These are phyloP conservation scores for Uncinocarpus reesii DNA, from an alignment of 2,329 filamentous ascomycete genomes.

Conservation along the genomic window DNA sequence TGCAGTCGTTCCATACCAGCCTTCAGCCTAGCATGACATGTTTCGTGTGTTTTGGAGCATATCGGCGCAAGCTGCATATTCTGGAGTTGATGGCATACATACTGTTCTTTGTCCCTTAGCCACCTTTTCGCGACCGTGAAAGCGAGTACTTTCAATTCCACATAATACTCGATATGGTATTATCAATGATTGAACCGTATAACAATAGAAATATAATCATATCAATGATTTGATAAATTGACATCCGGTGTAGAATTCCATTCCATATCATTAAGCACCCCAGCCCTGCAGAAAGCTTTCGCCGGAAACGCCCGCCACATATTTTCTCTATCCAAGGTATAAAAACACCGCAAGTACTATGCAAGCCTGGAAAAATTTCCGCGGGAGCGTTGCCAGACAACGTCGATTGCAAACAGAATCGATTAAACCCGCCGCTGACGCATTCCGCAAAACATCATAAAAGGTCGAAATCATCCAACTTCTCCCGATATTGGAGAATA, in stretches of 20 bases:
- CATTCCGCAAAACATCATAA: constrained; percentile 42
- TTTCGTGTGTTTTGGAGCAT: neutral
- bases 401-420: too few relatives aligned
- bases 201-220: neutral
- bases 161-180: neutral
- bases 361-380: neutral
- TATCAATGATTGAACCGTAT: neutral
- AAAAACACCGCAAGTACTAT: too few relatives aligned
- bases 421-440: too few relatives aligned
- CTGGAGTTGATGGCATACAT: neutral
- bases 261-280: too few relatives aligned
- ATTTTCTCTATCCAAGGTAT: neutral
- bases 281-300: too few relatives aligned
- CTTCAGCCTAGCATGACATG: neutral
- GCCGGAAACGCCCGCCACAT: neutral
- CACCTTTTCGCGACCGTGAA: neutral
- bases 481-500: constrained; percentile 88
- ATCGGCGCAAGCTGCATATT: neutral
- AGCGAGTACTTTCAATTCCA: neutral
- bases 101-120: neutral
- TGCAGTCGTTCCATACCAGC: neutral
- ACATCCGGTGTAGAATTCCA: too few relatives aligned
- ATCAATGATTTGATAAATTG: too few relatives aligned
- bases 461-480: constrained; percentile 91
- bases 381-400: too few relatives aligned